Evolutionary conservation across 2,329 filamentous ascomycete species (phyloP).

Genomic region (Clonostachys byssicola): DNA sequence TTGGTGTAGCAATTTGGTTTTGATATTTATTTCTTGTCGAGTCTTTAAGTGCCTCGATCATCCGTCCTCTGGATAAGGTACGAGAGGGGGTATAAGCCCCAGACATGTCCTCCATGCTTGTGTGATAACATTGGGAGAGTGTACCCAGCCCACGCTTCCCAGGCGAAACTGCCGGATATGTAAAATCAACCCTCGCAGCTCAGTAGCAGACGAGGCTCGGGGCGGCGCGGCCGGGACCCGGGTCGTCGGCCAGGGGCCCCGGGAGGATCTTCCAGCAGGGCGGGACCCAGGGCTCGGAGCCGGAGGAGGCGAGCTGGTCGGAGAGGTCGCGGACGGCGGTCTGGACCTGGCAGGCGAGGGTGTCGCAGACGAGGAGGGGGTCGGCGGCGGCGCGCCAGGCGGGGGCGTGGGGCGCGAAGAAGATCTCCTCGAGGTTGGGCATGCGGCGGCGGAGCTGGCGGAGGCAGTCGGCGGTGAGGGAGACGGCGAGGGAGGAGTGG

Average conservation of each 20-base stretch:
- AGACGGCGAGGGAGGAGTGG: slow-evolving; percentile 25
- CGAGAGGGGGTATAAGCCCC: too few species aligned
- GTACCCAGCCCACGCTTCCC: too few species aligned
- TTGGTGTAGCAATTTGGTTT: too few species aligned
- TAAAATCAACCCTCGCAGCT: too few species aligned
- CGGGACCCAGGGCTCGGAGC: background rate
- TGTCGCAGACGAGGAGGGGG: slow-evolving; percentile 23
- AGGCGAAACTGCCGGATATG: too few species aligned
- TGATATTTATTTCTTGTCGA: too few species aligned
- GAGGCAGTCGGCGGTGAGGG: slow-evolving; percentile 32
- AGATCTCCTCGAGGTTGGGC: slow-evolving; percentile 31
- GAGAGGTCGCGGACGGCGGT: slow-evolving; percentile 25
- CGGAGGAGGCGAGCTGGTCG: slow-evolving; percentile 2
- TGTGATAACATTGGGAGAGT: too few species aligned
- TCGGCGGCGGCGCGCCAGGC: slow-evolving; percentile 9
- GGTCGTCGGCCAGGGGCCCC: background rate
- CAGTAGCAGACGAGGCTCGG: too few species aligned
- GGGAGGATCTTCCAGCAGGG: background rate
- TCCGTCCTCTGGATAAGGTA: too few species aligned
- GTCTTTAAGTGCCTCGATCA: too few species aligned
- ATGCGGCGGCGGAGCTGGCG: slow-evolving; percentile 29
- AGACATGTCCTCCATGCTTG: too few species aligned
- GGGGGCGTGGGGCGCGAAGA: slow-evolving; percentile 31
- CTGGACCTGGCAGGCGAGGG: slow-evolving; percentile 19
- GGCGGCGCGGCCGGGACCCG: background rate